Percentiles rank a stretch among this genome's conserved stretches.
These are phyloP conservation scores for Arthrobotrys musiformis DNA, from an alignment of 2,329 filamentous ascomycete species.

Conservation along the genomic window DNA sequence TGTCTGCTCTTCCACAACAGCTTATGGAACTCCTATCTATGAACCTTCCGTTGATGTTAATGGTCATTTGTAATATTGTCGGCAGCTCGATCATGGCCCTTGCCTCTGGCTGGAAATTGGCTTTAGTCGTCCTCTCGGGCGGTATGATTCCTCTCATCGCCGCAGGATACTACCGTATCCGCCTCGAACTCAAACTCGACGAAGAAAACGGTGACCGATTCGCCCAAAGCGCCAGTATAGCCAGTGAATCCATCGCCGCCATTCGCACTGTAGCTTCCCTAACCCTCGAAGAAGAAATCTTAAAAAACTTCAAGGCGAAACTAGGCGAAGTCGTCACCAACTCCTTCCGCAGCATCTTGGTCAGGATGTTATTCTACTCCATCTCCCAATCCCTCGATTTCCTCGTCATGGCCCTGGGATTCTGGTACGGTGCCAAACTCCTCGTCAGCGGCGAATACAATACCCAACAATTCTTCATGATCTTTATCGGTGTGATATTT, in stretches of 20 bases:
- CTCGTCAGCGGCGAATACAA: constrained; percentile 67
- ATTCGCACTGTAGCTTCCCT: constrained; percentile 68
- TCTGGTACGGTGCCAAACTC: constrained; percentile 72
- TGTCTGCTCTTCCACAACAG: constrained; percentile 63
- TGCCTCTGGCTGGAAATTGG: constrained; percentile 67
- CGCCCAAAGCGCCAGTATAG: constrained; percentile 66
- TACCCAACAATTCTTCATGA: constrained; percentile 72
- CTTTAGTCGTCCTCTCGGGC: constrained; percentile 66
- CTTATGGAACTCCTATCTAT: constrained; percentile 68
- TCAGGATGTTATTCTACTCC: constrained; percentile 66
- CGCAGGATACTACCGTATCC: constrained; percentile 66
- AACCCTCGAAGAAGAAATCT: constrained; percentile 65
- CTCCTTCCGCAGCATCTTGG: constrained; percentile 25
- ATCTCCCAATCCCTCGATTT: constrained; percentile 71
- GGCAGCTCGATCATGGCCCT: constrained; percentile 66
- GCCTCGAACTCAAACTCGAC: constrained; percentile 66
- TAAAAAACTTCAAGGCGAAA: constrained; percentile 46
- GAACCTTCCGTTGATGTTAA: constrained; percentile 66
- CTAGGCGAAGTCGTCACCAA: constrained; percentile 42
- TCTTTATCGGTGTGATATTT: constrained; percentile 50
- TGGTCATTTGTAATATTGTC: constrained; percentile 65
- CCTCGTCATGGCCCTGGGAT: constrained; percentile 71
- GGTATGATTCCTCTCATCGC: constrained; percentile 65
- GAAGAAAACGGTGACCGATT: constrained; percentile 65
- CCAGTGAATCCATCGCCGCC: constrained; percentile 66